Evolutionary conservation across 2,329 filamentous ascomycete genomes (phyloP).

Genomic region (Colletotrichum coccodes): DNA sequence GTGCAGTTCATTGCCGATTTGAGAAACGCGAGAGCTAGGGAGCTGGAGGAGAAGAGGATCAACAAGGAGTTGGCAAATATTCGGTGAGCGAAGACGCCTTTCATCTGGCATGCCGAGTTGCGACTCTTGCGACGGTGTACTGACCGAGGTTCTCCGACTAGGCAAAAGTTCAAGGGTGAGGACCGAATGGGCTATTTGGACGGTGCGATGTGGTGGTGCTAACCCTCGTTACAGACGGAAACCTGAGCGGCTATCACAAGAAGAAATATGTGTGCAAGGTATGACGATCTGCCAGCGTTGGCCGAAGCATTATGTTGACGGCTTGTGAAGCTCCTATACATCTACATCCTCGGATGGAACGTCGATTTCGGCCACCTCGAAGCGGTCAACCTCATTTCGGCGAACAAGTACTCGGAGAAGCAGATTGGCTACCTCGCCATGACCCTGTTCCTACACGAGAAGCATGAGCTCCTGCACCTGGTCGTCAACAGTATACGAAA

Average conservation of each 20-base stretch:
- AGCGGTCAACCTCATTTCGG: conserved; percentile 96
- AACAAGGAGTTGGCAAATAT: conserved; percentile 99
- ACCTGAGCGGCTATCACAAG: conserved; percentile 95
- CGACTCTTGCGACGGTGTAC: conserved; percentile 27
- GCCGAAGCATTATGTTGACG: conserved; percentile 36
- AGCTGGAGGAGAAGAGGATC: conserved; percentile 98
- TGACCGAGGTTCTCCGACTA: conserved; percentile 39
- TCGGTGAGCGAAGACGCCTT: conserved; percentile 60
- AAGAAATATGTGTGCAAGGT: conserved; percentile 99
- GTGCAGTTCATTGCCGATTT: conserved; percentile 99
- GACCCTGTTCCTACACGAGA: conserved; percentile 95
- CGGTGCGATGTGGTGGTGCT: conserved; percentile 33
- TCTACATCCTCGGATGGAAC: conserved; percentile 99
- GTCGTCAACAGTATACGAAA: conserved; percentile 99
- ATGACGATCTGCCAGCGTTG: conserved; percentile 36
- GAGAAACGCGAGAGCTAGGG: conserved; percentile 91
- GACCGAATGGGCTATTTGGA: conserved; percentile 13
- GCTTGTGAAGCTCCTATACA: conserved; percentile 82
- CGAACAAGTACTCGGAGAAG: conserved; percentile 98
- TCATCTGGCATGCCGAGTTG: conserved; percentile 1
- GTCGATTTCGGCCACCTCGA: conserved; percentile 99
- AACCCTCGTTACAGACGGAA: conserved; percentile 71
- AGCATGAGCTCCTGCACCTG: conserved; percentile 94
- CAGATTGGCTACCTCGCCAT: conserved; percentile 99
- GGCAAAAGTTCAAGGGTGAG: conserved; percentile 92